Evolutionary conservation across 2,329 filamentous ascomycete genomes (phyloP), one percentile per base, ranked within the genome.

Genomic region (Phialophora expanda): DNA sequence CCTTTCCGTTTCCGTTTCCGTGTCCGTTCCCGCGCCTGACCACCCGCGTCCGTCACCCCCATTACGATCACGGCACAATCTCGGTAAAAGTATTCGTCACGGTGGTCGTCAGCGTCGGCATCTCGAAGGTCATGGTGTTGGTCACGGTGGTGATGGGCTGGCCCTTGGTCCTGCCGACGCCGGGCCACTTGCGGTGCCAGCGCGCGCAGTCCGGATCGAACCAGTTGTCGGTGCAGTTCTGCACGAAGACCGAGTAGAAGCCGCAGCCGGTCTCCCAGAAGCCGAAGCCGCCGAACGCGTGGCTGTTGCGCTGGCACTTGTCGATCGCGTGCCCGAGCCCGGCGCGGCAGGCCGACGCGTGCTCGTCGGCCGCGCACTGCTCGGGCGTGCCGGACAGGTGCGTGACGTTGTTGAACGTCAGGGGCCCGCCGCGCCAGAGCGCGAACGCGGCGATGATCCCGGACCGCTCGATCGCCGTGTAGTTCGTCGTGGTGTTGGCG

Each of bases 331-430:
- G 22, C 22, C 26, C n/a, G 20, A 55, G 53, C 14, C 51, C 3
- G 28, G 41, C 7, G 46, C 20, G 20, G 41, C 41, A 46, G 4
- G 20, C 41, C 9, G 14, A 20, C 4, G 14, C 30, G 38, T 62
- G 65, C 24, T 66, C 50, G 41, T 68, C 66, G n/a, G 34, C 38
- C 17, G 59, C 63, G 53, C 66, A 68, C 48, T 68, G 59, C 26
- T 62, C 66, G 48, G 53, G 51, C 1, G 62, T 50, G 22, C 66
- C 66, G 7, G 64, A 24, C 22, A 54, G 22, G 14, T 46, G n/a
- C n/a, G 59, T 57, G 20, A 55, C 55, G 26, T 59, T 34, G 20
- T 34, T 38, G 55, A 44, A 5, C 11, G 38, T 44, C 28, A 28
- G 9, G 22, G 20, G 22, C 28, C 30, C 12, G 50, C n/a, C 24